phyloP scores from a whole-genome alignment of 495 filamentous ascomycete species.

The Viridothelium virens region DNA sequence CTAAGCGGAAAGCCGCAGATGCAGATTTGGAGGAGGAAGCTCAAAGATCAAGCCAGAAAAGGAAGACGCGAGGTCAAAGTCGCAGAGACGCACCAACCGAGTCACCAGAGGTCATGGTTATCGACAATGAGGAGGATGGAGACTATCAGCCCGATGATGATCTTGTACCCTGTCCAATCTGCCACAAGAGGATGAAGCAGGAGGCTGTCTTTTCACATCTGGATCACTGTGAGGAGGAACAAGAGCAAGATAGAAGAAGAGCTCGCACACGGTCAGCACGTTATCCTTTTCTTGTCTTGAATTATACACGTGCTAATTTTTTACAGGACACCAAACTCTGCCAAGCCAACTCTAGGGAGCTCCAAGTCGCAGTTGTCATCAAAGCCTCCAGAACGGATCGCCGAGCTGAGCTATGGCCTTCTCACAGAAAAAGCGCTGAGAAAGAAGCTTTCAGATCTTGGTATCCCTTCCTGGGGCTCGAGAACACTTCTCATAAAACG shows the following conservation, averaged over 20 bases:
- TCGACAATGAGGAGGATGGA: conserved; percentile 21
- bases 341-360: neutral
- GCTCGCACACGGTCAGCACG: neutral
- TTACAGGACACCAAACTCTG: neutral
- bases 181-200: conserved; percentile 65
- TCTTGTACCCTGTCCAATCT: conserved; percentile 75
- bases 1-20: conserved; percentile 40
- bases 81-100: conserved; percentile 16
- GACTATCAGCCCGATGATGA: conserved; percentile 53
- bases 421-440: conserved; percentile 66
- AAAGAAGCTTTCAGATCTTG: conserved; percentile 73
- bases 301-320: neutral
- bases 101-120: neutral
- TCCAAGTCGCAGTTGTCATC: neutral
- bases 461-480: conserved; percentile 64
- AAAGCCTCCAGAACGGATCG: conserved; percentile 53
- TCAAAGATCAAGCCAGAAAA: conserved; percentile 29
- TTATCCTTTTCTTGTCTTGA: neutral
- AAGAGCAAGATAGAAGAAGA: conserved; percentile 18
- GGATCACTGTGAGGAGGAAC: conserved; percentile 49
- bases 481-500: conserved; percentile 62
- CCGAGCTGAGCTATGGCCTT: conserved; percentile 71
- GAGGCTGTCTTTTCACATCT: conserved; percentile 67
- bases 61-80: conserved; percentile 30
- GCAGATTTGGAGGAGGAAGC: conserved; percentile 41